Base-by-base conservation (phyloP, 352 stramenopile species). In the Phytopythium mirpurense region DNA sequence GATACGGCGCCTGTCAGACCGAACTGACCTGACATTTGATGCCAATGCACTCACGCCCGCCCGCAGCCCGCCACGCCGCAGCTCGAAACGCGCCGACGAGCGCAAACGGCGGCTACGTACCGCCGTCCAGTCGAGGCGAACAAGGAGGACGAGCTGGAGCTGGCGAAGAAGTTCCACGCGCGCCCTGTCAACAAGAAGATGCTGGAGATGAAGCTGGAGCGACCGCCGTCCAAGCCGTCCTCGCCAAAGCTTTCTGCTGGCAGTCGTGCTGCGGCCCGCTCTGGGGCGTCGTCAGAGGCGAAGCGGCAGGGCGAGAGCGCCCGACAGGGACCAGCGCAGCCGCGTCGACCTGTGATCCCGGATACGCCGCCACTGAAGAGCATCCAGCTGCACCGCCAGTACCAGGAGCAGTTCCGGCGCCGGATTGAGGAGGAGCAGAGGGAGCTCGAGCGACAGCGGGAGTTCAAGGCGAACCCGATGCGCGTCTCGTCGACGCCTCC, bases 141-240 rank as follows among this genome's bases (percentile, higher is more conserved):
- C n/a, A 77, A 93, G 55, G 68, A 87, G 48, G 83, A 93, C 42
- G 74, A 65, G 1, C 69, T 89, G 45, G 83, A 93, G 50, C 47
- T 93, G 51, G 62, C 72, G 15, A 83, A 75, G 40, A 89, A 93
- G 51, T 93, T 93, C 54, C 83, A 90, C 34, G 80, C 80, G 29
- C 60, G 70, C 5, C 80, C 83, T n/a, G 59, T 93, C 21, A 81
- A 73, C 36, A 67, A 68, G 24, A 68, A 58, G 15, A 75, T 92
- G 35, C 57, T 92, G 16, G 65, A 81, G 41, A 52, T 69, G 0
- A 72, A 68, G 31, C 58, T 64, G 18, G 66, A 63, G 45, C 54
- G 45, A 3, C 67, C 72, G 40, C 62, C 64, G 35, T 57, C 62
- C 27, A 69, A 68, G 46, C 64, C 73, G 0, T 49, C 65, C 23